These are phyloP conservation scores for Cercospora nicotianae DNA, from an alignment of 2,329 filamentous ascomycete genomes.

Conservation along the genomic window DNA sequence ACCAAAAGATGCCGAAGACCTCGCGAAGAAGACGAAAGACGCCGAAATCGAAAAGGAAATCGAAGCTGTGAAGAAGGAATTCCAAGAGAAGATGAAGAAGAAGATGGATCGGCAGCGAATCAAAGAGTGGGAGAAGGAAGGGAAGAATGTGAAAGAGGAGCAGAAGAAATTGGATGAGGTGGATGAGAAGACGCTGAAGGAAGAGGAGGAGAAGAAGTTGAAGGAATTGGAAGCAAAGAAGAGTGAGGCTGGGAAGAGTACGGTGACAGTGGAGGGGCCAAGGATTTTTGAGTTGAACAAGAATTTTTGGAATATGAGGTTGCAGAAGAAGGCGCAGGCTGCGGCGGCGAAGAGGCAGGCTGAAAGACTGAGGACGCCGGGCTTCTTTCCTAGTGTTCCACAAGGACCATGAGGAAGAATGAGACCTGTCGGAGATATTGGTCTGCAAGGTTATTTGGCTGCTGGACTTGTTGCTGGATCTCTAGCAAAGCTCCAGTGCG, in stretches of 20 bases:
- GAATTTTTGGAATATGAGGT: constrained; percentile 85
- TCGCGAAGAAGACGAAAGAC: constrained; percentile 56
- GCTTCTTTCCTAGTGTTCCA: constrained; percentile 71
- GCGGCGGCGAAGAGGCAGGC: constrained; percentile 78
- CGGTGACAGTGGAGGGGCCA: constrained; percentile 60
- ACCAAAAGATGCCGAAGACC: constrained; percentile 65
- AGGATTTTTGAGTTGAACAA: constrained; percentile 82
- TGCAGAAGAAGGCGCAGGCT: constrained; percentile 75
- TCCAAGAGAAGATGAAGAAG: constrained; percentile 50
- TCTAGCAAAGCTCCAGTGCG: not conserved
- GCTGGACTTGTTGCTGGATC: not conserved
- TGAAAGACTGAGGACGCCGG: constrained; percentile 75
- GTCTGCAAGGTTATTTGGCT: not conserved
- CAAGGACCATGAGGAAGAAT: constrained; percentile 8
- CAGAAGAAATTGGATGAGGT: constrained; percentile 71
- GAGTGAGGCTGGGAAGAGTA: constrained; percentile 64
- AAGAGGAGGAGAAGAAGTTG: constrained; percentile 46
- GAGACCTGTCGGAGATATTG: not conserved
- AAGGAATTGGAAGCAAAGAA: constrained; percentile 45
- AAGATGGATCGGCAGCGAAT: constrained; percentile 44
- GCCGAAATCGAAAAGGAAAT: constrained; percentile 52
- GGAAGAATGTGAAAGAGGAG: constrained; percentile 64
- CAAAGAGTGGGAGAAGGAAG: constrained; percentile 53
- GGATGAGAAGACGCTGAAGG: constrained; percentile 45
- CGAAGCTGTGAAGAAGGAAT: constrained; percentile 52